Conservation (phyloP, 1,284 basidiomycete species). For the Pseudozyma tsukubaensis region DNA sequence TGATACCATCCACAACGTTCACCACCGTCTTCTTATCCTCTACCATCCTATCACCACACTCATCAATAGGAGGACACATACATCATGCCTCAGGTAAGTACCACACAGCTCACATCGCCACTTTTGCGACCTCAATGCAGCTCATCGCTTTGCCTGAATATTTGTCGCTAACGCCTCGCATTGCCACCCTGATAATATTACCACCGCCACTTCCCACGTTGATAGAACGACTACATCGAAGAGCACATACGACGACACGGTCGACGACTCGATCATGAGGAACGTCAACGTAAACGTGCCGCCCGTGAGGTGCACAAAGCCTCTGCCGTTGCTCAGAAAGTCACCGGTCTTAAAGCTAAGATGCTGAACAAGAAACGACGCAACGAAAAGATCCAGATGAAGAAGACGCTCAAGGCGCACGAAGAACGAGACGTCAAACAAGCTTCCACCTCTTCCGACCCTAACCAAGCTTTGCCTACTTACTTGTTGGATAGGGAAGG, state of each 20-base stretch:
- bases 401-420: constrained; percentile 98
- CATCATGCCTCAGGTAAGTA: constrained; percentile 54
- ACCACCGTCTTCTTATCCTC: constrained; percentile 6
- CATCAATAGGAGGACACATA: constrained; percentile 1
- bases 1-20: constrained; percentile 6
- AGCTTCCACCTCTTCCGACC: constrained; percentile 62
- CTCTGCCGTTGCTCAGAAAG: constrained; percentile 89
- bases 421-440: constrained; percentile 93
- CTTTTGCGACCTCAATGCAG: no score
- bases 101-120: neutral
- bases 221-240: constrained; percentile 71
- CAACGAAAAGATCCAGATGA: constrained; percentile 97
- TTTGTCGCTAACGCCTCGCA: neutral
- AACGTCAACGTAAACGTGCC: constrained; percentile 80
- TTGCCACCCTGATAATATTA: constrained; percentile 1
- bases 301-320: constrained; percentile 90
- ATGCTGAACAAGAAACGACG: constrained; percentile 94
- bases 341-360: constrained; percentile 97
- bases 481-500: constrained; percentile 97
- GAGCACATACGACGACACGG: constrained; percentile 69
- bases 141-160: no score
- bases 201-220: neutral
- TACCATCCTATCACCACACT: constrained; percentile 8
- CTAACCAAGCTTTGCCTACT: constrained; percentile 71
- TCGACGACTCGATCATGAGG: constrained; percentile 67